phyloP scores from a whole-genome alignment of 116 monocot species.

The Trichopus zeylanicus region DNA sequence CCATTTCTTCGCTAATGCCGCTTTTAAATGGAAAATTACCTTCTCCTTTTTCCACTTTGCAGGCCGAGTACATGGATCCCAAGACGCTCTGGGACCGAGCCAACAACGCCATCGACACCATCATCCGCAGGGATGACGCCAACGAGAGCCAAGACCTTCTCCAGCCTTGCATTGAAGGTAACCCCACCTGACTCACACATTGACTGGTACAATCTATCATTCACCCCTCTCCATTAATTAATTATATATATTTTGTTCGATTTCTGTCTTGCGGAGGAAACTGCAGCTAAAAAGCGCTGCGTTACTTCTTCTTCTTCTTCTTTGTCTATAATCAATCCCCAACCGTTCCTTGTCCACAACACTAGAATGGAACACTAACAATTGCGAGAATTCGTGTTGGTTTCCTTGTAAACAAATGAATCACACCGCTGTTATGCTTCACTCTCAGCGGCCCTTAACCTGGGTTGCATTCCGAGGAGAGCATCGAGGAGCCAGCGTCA shows the following conservation, averaged over 20 bases:
- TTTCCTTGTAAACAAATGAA: neutral
- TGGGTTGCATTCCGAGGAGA: conserved; percentile 78
- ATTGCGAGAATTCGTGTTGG: too few species aligned
- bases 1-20: neutral
- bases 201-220: neutral
- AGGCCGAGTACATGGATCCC: conserved; percentile 73
- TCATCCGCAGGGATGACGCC: conserved; percentile 67
- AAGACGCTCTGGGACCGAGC: conserved; percentile 55
- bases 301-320: too few species aligned
- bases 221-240: neutral
- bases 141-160: conserved; percentile 44
- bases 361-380: too few species aligned
- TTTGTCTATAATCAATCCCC: too few species aligned
- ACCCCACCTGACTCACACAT: neutral
- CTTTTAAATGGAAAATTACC: neutral
- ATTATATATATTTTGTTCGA: too few species aligned
- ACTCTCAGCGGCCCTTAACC: conserved; percentile 66
- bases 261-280: too few species aligned
- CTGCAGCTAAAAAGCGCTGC: too few species aligned
- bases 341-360: too few species aligned
- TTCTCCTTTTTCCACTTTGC: neutral
- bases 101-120: conserved; percentile 77
- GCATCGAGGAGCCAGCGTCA: conserved; percentile 86
- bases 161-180: conserved; percentile 89
- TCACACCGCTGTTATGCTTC: neutral